Evolutionary conservation across 2,329 filamentous ascomycete species (phyloP), one percentile per base, ranked within the genome.

Genomic region (Hirsutella rhossiliensis): DNA sequence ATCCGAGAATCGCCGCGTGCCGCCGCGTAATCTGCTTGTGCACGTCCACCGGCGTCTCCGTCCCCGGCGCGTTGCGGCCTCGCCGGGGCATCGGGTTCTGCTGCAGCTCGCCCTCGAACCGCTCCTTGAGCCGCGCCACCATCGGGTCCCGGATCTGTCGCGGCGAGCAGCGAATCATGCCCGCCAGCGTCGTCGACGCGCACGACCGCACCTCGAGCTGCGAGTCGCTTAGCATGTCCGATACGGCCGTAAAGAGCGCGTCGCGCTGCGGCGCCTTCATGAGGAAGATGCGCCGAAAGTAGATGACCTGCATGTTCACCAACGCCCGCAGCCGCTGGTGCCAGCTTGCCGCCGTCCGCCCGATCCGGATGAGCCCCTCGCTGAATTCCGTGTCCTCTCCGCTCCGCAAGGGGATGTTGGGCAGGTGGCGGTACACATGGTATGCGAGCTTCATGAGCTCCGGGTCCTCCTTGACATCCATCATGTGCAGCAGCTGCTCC

Each of bases 391-490:
- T 78, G 54, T 94, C 87, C 61, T 96, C 86, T 46, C 89, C 88
- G 29, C 81, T 76, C 2, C 86, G 82, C 66, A 96, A 90, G 0
- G 92, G 89, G 45, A 98, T 87, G 61, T 98, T 98, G 13, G 92
- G 88, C 15, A 98, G 70, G 58, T 98, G 90, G 7, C 90, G 84
- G 69, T 97, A 98, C 37, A 98, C 92, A 57, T 95, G 88, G 59
- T 97, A 98, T 0, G 92, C 90, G 9, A 96, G 75, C 11, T 85
- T 83, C 71, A 96, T 94, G 2, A 98, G 75, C 62, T 98, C 94
- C 0, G 87, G 88, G 56, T 98, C 92, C 62, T 98, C 92, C 62
- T 97, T 97, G 61, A 98, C 87, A 58, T 98, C 92, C 90, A 98
- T 98, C 92, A 98, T 98, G 69, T 98, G 89, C 43, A 98, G 69